A percentile compares a stretch with the other conserved stretches of the same genome.
Conservation (phyloP, 2,329 filamentous ascomycete species). For the Hypoxylon sp. region DNA sequence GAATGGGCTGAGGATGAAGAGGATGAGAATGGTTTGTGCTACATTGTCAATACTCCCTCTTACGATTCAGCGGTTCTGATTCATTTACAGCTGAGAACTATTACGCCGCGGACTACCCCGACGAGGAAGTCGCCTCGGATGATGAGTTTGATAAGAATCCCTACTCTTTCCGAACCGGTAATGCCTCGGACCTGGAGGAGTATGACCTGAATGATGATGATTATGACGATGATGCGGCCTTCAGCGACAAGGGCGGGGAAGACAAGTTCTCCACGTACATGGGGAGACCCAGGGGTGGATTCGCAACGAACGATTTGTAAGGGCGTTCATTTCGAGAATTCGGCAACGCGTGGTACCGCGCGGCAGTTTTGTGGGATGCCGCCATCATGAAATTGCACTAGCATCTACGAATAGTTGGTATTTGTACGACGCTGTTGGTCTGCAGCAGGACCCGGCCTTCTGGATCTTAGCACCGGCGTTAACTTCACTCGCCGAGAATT, state of each 20-base stretch:
- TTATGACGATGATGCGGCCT: conserved; percentile 55
- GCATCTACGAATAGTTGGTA: conserved; percentile 20
- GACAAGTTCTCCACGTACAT: conserved; percentile 55
- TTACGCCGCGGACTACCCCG: conserved; percentile 84
- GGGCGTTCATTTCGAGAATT: conserved; percentile 9
- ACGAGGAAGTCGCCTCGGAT: conserved; percentile 82
- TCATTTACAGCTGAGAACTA: conserved; percentile 76
- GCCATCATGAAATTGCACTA: conserved; percentile 18
- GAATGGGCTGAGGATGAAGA: conserved; percentile 72
- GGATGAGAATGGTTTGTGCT: conserved; percentile 72
- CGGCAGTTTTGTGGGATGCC: conserved; percentile 33
- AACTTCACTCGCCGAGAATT: conserved; percentile 19
- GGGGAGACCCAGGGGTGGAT: conserved; percentile 56
- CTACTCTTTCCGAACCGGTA: conserved; percentile 68
- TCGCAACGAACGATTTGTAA: conserved; percentile 51
- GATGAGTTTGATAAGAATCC: conserved; percentile 73
- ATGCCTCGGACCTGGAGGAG: conserved; percentile 70
- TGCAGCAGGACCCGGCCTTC: conserved; percentile 22
- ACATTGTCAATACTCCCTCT: background rate
- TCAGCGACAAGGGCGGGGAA: conserved; percentile 52
- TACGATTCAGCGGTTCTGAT: conserved; percentile 13
- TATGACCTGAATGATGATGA: conserved; percentile 60
- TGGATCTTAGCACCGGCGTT: conserved; percentile 32
- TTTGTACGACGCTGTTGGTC: conserved; percentile 28
- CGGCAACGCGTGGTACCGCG: conserved; percentile 28